These are phyloP conservation scores for Phytopythium sindhum DNA, from an alignment of 352 stramenopile genomes.

Conservation along the genomic window DNA sequence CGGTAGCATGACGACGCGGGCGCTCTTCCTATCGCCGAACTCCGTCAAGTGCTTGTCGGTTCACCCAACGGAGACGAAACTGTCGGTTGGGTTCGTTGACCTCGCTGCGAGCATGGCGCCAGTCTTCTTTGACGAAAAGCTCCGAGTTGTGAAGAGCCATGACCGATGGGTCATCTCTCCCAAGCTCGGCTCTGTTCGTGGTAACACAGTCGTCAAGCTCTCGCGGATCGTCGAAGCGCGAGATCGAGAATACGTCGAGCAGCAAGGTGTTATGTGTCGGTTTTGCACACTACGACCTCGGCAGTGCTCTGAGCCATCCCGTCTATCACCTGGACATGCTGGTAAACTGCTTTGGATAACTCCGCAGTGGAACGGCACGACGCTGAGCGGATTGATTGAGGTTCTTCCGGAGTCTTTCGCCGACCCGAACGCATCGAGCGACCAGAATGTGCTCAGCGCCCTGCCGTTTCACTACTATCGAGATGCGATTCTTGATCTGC, in stretches of 20 bases:
- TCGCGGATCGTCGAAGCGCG: neutral
- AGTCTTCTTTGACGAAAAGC: conserved; percentile 11
- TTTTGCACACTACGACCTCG: conserved; percentile 19
- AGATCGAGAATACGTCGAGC: too few relatives aligned
- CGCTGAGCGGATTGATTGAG: conserved; percentile 21
- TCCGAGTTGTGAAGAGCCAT: conserved; percentile 10
- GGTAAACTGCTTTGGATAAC: conserved; percentile 18
- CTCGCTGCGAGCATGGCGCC: conserved; percentile 22
- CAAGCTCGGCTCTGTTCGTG: neutral
- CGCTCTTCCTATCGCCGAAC: conserved; percentile 18
- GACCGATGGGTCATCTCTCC: neutral
- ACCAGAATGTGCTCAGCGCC: neutral
- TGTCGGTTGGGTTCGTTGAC: conserved; percentile 33
- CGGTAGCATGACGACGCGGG: conserved; percentile 19
- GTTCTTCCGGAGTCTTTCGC: conserved; percentile 8
- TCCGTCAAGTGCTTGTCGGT: conserved; percentile 18
- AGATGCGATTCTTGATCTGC: conserved; percentile 17
- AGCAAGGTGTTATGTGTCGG: conserved; percentile 13
- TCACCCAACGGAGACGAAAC: conserved; percentile 8
- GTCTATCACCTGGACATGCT: neutral
- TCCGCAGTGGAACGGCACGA: conserved; percentile 13
- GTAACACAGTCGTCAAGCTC: neutral
- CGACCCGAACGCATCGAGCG: neutral
- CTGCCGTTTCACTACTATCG: conserved; percentile 33
- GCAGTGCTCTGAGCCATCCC: conserved; percentile 18